Base-by-base conservation (phyloP, 805 yeast species). In the Ogataea nakhonphanomensis region DNA sequence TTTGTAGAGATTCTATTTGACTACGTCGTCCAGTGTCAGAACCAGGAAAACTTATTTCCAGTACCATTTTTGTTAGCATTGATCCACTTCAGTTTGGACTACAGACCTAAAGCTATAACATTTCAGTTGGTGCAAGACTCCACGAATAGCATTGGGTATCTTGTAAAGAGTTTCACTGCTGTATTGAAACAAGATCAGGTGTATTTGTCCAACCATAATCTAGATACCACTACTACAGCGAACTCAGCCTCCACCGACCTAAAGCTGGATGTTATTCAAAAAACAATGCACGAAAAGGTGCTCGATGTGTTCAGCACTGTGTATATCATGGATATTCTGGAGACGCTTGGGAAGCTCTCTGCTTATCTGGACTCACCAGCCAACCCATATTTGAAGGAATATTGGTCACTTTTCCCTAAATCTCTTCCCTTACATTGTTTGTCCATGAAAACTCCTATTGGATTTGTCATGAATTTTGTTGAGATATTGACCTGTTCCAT, bases 1-100 rank as follows among this genome's bases (percentile, higher is more conserved):
- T 67, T 78, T 35, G 57, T 70, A 1, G 60, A 61, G 10, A 53
- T 62, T 7, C 40, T 73, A 11, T 33, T 62, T 5, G 39, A 46
- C 5, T 59, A 71, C 25, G 49, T 64, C 10, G 39, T 48, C 3
- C 51, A 59, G 13, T 37, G 56, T 7, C 33, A 48, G 17, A 37
- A 49, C 8, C 15, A n/a, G 4, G 44, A 38, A 10, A 41, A 39
- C 6, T 46, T 69, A 2, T 45, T 73, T 1, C 58, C 80, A 0
- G 64, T 80, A 3, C 93, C 93, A 1, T 82, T 79, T 53, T 47
- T 84, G 10, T 53, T 82, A 2, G 68, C 84, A 1, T 50, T 84
- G 28, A 62, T 83, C 27, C 78, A 78, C 49, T 74, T 76, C 37
- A 53, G 78, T 1, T 57, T 82, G 5, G 68, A 60, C 14, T 85